Conservation (phyloP, 1,284 basidiomycete genomes). For the Xanthoconium separans region DNA sequence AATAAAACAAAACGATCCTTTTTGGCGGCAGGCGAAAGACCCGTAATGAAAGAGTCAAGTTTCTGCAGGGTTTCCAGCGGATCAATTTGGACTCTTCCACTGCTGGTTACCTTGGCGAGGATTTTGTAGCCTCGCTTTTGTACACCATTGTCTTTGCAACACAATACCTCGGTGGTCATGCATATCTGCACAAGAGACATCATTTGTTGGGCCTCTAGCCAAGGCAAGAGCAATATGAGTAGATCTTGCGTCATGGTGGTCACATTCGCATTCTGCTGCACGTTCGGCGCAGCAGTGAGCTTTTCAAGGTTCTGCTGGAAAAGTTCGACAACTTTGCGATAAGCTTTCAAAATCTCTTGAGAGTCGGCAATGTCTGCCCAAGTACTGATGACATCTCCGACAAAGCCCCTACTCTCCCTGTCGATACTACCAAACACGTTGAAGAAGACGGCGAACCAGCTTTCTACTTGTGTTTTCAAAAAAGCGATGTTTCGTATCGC, state of each 20-base stretch:
- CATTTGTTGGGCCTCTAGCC: constrained; percentile 63
- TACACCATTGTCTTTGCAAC: constrained; percentile 78
- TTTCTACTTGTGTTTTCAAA: constrained; percentile 80
- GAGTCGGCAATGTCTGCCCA: constrained; percentile 82
- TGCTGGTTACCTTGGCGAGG: constrained; percentile 71
- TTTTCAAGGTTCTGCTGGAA: constrained; percentile 70
- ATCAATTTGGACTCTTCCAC: constrained; percentile 47
- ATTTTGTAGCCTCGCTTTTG: constrained; percentile 97
- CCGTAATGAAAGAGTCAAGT: constrained; percentile 63
- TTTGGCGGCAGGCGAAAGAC: constrained; percentile 84
- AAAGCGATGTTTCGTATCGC: constrained; percentile 73
- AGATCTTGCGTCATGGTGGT: constrained; percentile 86
- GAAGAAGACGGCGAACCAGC: constrained; percentile 93
- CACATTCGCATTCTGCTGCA: constrained; percentile 37
- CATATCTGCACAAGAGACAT: constrained; percentile 64
- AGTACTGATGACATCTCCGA: constrained; percentile 88
- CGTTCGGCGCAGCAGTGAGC: constrained; percentile 29
- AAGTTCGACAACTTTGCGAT: constrained; percentile 74
- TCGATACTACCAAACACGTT: constrained; percentile 92
- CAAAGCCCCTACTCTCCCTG: constrained; percentile 73
- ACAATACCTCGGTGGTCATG: constrained; percentile 59
- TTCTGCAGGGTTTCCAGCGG: constrained; percentile 51
- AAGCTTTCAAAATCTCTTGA: constrained; percentile 80
- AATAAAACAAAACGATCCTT: constrained; percentile 88
- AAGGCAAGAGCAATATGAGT: constrained; percentile 81